Evolutionary conservation across 2,329 filamentous ascomycete species (phyloP).

Genomic region (Calonectria hongkongensis): DNA sequence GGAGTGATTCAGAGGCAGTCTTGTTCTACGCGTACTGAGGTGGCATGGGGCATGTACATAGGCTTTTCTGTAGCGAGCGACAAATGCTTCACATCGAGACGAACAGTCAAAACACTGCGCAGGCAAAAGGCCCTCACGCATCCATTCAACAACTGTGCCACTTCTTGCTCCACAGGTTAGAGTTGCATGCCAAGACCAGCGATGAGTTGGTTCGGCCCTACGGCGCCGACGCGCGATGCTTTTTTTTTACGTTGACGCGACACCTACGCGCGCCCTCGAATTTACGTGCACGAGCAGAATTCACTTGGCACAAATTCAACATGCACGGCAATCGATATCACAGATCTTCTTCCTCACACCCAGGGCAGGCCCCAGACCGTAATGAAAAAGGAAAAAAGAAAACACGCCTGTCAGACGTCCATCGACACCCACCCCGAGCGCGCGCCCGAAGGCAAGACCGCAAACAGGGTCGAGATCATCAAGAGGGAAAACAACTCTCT

Average conservation of each 20-base stretch:
- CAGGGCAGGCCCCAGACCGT: conserved; percentile 16
- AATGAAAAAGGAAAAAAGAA: conserved; percentile 33
- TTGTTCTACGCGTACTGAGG: conserved; percentile 50
- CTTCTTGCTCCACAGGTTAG: neutral
- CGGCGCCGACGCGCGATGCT: neutral
- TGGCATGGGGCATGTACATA: neutral
- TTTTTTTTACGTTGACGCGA: neutral
- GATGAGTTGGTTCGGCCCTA: neutral
- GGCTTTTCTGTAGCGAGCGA: neutral
- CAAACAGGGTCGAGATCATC: conserved; percentile 36
- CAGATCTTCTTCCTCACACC: conserved; percentile 24
- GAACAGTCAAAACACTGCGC: neutral
- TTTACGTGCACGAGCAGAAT: too few species aligned
- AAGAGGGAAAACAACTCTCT: conserved; percentile 36
- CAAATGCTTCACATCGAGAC: neutral
- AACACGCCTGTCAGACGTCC: conserved; percentile 38
- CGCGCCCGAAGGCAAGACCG: conserved; percentile 36
- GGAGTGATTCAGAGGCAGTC: conserved; percentile 49
- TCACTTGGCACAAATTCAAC: too few species aligned
- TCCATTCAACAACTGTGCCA: neutral
- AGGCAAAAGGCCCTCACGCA: neutral
- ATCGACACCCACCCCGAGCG: conserved; percentile 34
- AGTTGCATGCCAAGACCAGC: conserved; percentile 1
- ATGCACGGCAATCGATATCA: too few species aligned
- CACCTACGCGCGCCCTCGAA: too few species aligned